Percentiles rank a stretch among this genome's conserved stretches.
These are phyloP conservation scores for Paraleonurus japonicus DNA, from an alignment of 257 asterid species.

Conservation along the genomic window DNA sequence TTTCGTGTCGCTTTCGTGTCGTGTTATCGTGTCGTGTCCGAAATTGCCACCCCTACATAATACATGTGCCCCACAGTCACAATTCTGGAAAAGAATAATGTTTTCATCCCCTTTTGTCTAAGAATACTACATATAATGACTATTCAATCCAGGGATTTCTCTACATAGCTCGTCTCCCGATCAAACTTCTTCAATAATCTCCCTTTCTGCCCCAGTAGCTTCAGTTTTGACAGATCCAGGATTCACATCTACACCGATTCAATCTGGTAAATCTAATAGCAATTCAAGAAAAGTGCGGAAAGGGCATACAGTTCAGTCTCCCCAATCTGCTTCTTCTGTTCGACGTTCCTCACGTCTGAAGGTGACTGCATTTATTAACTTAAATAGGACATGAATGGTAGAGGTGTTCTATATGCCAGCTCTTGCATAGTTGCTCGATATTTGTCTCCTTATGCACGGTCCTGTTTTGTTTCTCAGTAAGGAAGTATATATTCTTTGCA, in stretches of 20 bases:
- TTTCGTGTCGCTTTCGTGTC: no score
- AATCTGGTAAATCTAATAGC: conserved; percentile 35
- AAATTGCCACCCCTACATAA: no score
- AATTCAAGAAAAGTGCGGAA: conserved; percentile 46
- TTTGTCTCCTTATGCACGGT: no score
- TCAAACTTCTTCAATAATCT: conserved; percentile 45
- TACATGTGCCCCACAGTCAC: neutral
- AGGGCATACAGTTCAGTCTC: conserved; percentile 43
- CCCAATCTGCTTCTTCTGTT: conserved; percentile 58
- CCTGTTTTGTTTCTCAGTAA: conserved; percentile 4
- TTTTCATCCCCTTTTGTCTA: conserved; percentile 23
- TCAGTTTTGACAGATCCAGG: conserved; percentile 59
- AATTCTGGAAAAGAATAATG: neutral
- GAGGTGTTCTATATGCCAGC: neutral
- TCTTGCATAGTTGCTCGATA: neutral
- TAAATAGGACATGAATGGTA: conserved; percentile 6
- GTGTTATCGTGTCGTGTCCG: no score
- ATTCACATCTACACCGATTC: conserved; percentile 46
- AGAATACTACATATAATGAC: conserved; percentile 21
- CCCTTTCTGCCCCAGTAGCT: conserved; percentile 64
- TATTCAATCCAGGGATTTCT: conserved; percentile 48
- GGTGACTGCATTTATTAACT: conserved; percentile 38
- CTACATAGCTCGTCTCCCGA: conserved; percentile 32
- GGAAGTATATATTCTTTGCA: conserved; percentile 37
- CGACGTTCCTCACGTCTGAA: conserved; percentile 73